A percentile compares a stretch with the other conserved stretches of the same genome.
phyloP scores from a whole-genome alignment of 2,329 filamentous ascomycete species.

The Paraphaeosphaeria minitans region DNA sequence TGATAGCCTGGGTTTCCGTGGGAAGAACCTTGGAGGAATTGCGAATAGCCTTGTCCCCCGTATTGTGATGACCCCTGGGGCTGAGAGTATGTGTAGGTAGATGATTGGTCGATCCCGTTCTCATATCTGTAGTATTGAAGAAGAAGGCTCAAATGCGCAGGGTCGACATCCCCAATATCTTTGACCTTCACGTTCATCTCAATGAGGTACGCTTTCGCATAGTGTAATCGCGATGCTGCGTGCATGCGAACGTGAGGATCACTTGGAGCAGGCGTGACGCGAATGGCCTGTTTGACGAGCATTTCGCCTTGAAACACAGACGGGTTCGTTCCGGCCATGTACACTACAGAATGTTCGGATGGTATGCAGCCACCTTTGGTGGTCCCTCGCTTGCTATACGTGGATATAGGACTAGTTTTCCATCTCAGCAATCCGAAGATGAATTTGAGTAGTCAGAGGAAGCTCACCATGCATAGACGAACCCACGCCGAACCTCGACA shows the following conservation, averaged over 20 bases:
- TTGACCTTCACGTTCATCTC: constrained; percentile 53
- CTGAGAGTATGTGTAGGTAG: too few species aligned
- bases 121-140: constrained; percentile 17
- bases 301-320: constrained; percentile 28
- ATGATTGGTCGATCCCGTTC: background rate
- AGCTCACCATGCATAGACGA: constrained; percentile 27
- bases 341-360: constrained; percentile 47
- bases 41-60: too few species aligned
- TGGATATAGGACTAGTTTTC: constrained; percentile 46
- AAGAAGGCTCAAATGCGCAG: constrained; percentile 28
- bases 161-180: constrained; percentile 45
- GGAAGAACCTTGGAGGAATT: too few species aligned
- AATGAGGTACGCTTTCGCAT: constrained; percentile 48
- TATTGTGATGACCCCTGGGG: too few species aligned
- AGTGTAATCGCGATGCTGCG: constrained; percentile 47
- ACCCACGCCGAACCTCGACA: constrained; percentile 22
- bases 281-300: constrained; percentile 46
- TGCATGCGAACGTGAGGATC: constrained; percentile 31
- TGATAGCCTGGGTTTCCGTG: too few species aligned
- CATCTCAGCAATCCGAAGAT: background rate
- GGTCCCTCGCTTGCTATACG: constrained; percentile 46
- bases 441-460: too few species aligned
- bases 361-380: constrained; percentile 44
- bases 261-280: constrained; percentile 36
- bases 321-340: constrained; percentile 24